phyloP scores from a whole-genome alignment of 2,329 filamentous ascomycete species.

The Cercospora janseana region DNA sequence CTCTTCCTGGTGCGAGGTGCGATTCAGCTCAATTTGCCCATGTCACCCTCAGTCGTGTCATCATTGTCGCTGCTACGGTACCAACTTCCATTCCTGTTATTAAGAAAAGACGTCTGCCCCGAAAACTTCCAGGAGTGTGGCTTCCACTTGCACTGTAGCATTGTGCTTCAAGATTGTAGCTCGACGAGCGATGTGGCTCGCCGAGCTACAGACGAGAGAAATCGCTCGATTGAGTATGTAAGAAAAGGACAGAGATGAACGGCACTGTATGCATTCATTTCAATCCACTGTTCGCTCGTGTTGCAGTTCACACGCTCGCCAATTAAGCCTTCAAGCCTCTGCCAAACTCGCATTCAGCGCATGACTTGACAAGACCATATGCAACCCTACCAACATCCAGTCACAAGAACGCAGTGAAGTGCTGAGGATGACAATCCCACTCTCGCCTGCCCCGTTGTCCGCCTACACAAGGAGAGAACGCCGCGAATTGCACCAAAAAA shows the following conservation, averaged over 20 bases:
- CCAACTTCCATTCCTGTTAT: too few species aligned
- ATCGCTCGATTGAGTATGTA: not conserved
- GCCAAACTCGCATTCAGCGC: constrained; percentile 7
- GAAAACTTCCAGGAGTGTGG: too few species aligned
- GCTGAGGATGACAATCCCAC: constrained; percentile 1
- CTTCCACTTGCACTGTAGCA: too few species aligned
- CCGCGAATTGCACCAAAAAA: constrained; percentile 10
- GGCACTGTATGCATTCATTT: constrained; percentile 5
- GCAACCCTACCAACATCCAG: constrained; percentile 27
- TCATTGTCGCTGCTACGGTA: too few species aligned
- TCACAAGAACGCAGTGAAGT: constrained; percentile 15
- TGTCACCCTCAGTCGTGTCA: too few species aligned
- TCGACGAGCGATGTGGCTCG: not conserved
- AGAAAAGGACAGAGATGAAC: not conserved
- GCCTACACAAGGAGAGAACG: constrained; percentile 14
- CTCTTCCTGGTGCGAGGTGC: too few species aligned
- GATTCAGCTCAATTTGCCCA: too few species aligned
- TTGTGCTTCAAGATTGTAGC: not conserved
- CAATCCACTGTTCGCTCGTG: not conserved
- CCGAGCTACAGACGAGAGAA: not conserved
- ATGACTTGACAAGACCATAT: constrained; percentile 22
- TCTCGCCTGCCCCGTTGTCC: constrained; percentile 1
- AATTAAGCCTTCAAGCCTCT: constrained; percentile 6
- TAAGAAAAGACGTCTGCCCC: too few species aligned
- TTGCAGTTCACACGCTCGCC: constrained; percentile 3